Evolutionary conservation across 495 filamentous ascomycete genomes (phyloP), one percentile per base, ranked within the genome.

Genomic region (Monascus purpureus): DNA sequence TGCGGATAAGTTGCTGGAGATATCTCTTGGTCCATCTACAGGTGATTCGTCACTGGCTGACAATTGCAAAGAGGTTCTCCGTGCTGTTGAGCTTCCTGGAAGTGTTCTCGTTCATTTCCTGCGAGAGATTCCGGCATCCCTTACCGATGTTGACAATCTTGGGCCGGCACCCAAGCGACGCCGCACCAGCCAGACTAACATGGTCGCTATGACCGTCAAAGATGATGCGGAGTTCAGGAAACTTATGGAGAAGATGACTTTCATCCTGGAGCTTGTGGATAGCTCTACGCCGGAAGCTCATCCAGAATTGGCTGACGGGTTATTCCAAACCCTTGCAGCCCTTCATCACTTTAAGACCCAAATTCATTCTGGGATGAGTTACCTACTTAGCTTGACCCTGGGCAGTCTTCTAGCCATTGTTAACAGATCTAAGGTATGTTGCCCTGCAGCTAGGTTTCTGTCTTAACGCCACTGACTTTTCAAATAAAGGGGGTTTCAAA

Each of bases 201-300:
- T 55, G 40, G 42, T 58, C 30, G 53, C 53, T 13, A 47, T 57
- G 37, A 61, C 57, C 18, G 41, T 55, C 11, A 57, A 53, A 29
- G 54, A 67, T 40, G 55, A 68, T 18, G 52, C 65, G 8, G 70
- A 80, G 33, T 49, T 82, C 13, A 65, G 65, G 37, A 62, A 66
- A 24, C 62, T 72, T 4, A 64, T 93, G 42, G 72, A 69, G 42
- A 78, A 77, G 47, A 68, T 82, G 33, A 93, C 83, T 2, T 75
- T 93, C 40, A 79, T 93, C n/a, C 61, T 93, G 2, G 84, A 95
- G 47, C 58, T 95, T 8, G 63, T 96, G 8, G 84, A 93, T 40
- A 70, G 65, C 29, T 88, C 84, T 13, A 66, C 68, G 12, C 75
- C 80, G 1, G 74, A 73, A 38, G 61, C 69, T 12, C 77, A 87